Conservation (phyloP, 108 stramenopile genomes). For the Skeletonema grethae region DNA sequence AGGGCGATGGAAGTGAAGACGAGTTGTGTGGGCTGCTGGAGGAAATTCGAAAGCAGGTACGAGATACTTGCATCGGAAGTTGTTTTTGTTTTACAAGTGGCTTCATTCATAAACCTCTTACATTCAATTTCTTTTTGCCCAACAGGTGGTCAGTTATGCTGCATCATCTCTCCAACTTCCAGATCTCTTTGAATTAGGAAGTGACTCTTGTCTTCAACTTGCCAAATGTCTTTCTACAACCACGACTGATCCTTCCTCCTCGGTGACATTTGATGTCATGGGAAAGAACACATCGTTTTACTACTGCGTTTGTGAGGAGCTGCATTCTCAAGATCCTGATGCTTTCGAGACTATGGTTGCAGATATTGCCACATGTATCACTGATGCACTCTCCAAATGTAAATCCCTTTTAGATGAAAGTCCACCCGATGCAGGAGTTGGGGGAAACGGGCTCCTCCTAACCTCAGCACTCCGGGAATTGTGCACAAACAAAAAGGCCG, state of each 20-base stretch:
- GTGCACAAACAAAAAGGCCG: constrained; percentile 76
- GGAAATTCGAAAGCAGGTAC: constrained; percentile 60
- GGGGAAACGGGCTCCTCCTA: constrained; percentile 50
- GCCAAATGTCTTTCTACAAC: constrained; percentile 53
- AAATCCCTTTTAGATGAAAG: constrained; percentile 54
- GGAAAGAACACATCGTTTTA: constrained; percentile 71
- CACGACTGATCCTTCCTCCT: constrained; percentile 45
- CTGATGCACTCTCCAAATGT: constrained; percentile 46
- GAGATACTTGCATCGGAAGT: constrained; percentile 4
- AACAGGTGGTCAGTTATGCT: constrained; percentile 77
- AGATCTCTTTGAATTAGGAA: constrained; percentile 70
- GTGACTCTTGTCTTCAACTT: constrained; percentile 57
- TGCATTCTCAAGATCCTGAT: constrained; percentile 61
- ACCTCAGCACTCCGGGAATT: constrained; percentile 65
- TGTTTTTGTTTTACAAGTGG: background rate
- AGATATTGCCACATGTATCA: constrained; percentile 36
- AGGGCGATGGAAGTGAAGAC: constrained; percentile 26
- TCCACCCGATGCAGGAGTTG: constrained; percentile 8
- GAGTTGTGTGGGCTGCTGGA: constrained; percentile 61
- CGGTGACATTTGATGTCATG: constrained; percentile 69
- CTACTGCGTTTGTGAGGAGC: constrained; percentile 72
- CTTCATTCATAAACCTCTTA: constrained; percentile 4
- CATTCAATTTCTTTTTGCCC: constrained; percentile 4
- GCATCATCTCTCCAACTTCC: constrained; percentile 76
- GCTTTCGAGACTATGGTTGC: constrained; percentile 54